Evolutionary conservation across 768 basidiomycete genomes (phyloP), one percentile per base, ranked within the genome.

Genomic region (Leccinum uliginosum): DNA sequence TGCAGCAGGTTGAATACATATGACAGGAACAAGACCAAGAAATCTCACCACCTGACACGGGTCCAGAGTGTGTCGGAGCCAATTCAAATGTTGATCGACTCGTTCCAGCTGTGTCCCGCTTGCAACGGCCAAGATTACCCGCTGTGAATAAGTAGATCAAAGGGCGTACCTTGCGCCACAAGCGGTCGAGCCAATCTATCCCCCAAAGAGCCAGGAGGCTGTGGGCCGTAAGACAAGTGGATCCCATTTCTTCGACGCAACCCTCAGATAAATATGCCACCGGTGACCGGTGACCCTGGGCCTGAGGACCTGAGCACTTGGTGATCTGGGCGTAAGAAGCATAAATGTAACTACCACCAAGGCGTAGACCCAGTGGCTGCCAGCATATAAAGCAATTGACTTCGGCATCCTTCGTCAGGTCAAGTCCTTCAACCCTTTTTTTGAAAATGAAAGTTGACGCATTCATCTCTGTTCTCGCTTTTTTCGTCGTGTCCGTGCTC

Each of bases 371-470:
- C 26, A 9, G n/a, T n/a, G n/a, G n/a, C 1, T 17, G 14, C 7
- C 6, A 15, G 27, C 47, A 65, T 55, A 58, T 44, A 66, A 58
- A 21, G 32, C 4, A 11, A 11, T 21, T 3, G 4, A 49, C 23
- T 26, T 5, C 9, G 2, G 21, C 2, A 45, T 45, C 11, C 43
- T 19, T 17, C 2, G 1, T 46, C n/a, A 5, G 10, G n/a, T 50
- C 30, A 50, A n/a, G 49, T 32, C 3, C 3, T 32, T 27, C 11
- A 8, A 40, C 14, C 9, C 9, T 19, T n/a, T 32, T n/a, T 29
- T 23, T 6, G 43, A 38, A 14, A 12, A 71, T 71, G 70, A 67
- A 55, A 45, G 17, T 57, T 32, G 35, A 62, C 43, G 4, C 59
- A 10, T 8, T 30, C n/a, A 29, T 58, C 23, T 29, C 46, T 50